Base-by-base conservation (phyloP, 78 protist species). In the Planoprotostelium fungivorum region DNA sequence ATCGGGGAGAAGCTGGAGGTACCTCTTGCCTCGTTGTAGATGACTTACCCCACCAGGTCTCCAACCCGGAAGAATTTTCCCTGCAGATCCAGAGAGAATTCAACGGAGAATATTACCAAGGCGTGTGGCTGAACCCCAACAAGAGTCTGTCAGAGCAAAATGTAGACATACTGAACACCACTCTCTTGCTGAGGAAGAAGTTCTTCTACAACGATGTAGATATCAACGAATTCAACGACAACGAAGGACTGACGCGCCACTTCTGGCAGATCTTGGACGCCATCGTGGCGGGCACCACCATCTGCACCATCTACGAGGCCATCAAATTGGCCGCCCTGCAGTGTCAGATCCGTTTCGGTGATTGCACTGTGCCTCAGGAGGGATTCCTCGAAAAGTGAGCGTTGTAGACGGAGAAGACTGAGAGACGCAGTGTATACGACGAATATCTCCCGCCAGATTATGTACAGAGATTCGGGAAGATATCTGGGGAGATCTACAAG, bases 291-390 rank as follows among this genome's bases (percentile, higher is more conserved):
- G 38, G 91, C 51, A 36, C 63, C 0, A 88, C 91, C 83, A 96
- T 96, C 0, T 92, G 95, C 86, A 92, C 94, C 0, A 86, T 5
- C 23, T 89, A 89, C 0, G 97, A 96, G 87, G 91, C 97, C n/a
- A n/a, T 90, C n/a, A 83, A 92, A 34, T 92, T 96, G 1, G 96
- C 96, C 0, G 95, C 97, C 36, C 38, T 93, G 29, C 96, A 91
- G 36, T 89, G 93, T 34, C 98, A 96, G 87, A 89, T 93, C 39
- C 83, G 88, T 35, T 51, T 89, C 36, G 96, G 96, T 35, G 92
- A 96, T 38, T 93, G 94, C 85, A 51, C 73, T 25, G 5, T 5
- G 5, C 73, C 73, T 16, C 31, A 5, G 5, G 73, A 51, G 73
- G 73, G 16, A 16, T 51, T 51, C 16, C 16, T 51, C 5, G 73